These are phyloP conservation scores for Petunia hybrid DNA, from an alignment of 305 asterid species.

Conservation along the genomic window DNA sequence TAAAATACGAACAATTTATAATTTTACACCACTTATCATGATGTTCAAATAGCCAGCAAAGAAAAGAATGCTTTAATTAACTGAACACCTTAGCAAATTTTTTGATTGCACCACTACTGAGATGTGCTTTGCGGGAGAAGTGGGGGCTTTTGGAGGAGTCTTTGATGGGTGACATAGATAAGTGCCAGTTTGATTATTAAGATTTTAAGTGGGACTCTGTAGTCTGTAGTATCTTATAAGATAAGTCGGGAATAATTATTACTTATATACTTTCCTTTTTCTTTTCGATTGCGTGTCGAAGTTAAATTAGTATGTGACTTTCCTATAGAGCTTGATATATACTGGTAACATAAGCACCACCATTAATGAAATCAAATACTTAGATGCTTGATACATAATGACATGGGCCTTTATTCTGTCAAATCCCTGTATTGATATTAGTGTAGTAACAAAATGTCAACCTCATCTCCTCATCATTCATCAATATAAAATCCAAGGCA, in stretches of 20 bases:
- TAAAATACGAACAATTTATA: background rate
- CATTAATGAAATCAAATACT: background rate
- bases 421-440: background rate
- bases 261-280: background rate
- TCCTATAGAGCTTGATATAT: background rate
- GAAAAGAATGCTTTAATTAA: no score
- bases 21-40: no score
- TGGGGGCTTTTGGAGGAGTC: no score
- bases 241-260: background rate
- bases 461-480: background rate
- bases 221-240: background rate
- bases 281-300: background rate
- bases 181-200: background rate
- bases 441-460: background rate
- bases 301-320: background rate
- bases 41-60: no score
- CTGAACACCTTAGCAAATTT: no score
- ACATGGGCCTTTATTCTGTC: background rate
- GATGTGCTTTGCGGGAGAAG: no score
- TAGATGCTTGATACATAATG: background rate
- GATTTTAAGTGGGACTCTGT: conserved; percentile 18
- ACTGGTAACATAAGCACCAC: background rate
- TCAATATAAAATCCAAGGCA: background rate
- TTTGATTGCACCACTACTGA: no score
- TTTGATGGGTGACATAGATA: background rate